phyloP scores from a whole-genome alignment of 345 rosid genomes.

The Eucalyptus globulus region DNA sequence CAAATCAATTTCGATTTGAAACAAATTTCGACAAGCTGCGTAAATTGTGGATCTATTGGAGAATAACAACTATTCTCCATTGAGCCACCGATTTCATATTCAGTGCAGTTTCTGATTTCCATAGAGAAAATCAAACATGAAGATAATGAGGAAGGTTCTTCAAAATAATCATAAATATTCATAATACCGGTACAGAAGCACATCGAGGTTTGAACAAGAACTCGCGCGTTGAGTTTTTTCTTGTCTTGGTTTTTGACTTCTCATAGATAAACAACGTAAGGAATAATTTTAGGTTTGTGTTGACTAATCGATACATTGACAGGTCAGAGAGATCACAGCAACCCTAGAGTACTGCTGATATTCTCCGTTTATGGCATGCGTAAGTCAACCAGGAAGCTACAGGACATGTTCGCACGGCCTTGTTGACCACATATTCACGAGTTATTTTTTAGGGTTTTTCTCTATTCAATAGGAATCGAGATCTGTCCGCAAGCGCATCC shows the following conservation, averaged over 20 bases:
- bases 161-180: neutral
- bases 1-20: neutral
- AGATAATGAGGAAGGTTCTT: neutral
- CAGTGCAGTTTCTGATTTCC: neutral
- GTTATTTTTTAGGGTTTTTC: neutral
- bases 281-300: neutral
- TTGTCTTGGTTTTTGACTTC: neutral
- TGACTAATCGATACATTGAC: neutral
- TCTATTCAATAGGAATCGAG: neutral
- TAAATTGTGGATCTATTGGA: neutral
- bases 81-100: neutral
- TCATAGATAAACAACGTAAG: neutral
- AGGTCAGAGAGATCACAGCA: neutral
- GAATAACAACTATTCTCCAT: neutral
- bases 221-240: neutral
- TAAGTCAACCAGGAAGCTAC: neutral
- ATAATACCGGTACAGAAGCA: neutral
- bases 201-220: neutral
- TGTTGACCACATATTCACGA: neutral
- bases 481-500: neutral
- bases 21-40: neutral
- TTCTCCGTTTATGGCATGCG: neutral
- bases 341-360: neutral
- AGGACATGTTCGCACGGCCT: neutral
- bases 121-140: neutral